Base-by-base conservation (phyloP, 2,329 filamentous ascomycete genomes). In the Aspergillus pseudoterreus region DNA sequence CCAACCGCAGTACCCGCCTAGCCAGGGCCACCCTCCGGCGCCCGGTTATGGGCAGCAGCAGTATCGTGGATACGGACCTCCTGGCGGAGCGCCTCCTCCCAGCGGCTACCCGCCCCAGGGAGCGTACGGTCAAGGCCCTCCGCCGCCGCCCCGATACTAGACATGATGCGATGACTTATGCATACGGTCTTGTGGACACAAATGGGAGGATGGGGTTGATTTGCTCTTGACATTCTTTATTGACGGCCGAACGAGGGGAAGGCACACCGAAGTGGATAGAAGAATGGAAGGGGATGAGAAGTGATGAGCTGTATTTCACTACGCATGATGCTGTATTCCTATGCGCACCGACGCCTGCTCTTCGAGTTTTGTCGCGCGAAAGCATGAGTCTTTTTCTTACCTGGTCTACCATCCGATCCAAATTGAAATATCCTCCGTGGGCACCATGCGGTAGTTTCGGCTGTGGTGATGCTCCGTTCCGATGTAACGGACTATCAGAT, bases 81-180 rank as follows among this genome's bases (percentile, higher is more conserved):
- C 51, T 32, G 43, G 53, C 9, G 19, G 46, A 21, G 54, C 51
- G n/a, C 46, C 49, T 38, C 46, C 53, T 14, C 50, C 39, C 11
- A 22, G 53, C 12, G 60, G 60, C 12, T 61, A 62, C 36, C 57
- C 57, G 15, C 58, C 54, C 1, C 51, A 57, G 43, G 54, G 59
- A 47, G 51, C 52, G 12, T 62, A 64, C 24, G 54, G 55, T 30
- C 56, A 62, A 43, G 57, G 50, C 6, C 62, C 57, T 27, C 60
- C 53, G 24, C 56, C 54, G 12, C 63, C 59, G 14, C 62, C 58
- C n/a, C 57, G 64, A 11, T 66, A 66, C 45, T 64, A 57, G 43
- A 43, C 8, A 43, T 30, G n/a, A 24, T 52, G 61, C 51, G 51
- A 56, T 53, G 24, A 45, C 43, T 54, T 12, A 38, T 47, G 24